Evolutionary conservation across 2,329 filamentous ascomycete genomes (phyloP).

Genomic region (Penicillium italicum): DNA sequence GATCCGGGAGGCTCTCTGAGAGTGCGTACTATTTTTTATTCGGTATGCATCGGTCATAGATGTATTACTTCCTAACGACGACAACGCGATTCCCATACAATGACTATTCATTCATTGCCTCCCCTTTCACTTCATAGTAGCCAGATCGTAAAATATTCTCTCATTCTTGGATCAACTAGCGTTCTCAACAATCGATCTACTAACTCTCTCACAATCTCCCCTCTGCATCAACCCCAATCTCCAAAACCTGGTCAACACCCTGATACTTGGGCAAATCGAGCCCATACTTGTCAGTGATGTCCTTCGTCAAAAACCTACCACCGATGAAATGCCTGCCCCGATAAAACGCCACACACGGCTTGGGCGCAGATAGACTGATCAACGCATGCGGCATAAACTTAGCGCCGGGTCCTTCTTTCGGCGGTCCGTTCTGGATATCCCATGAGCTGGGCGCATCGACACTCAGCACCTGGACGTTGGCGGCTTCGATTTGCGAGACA

Average conservation of each 20-base stretch:
- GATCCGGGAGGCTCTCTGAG: conserved; percentile 46
- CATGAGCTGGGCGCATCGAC: conserved; percentile 93
- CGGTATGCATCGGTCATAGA: conserved; percentile 24
- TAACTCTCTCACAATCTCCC: conserved; percentile 30
- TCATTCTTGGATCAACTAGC: background rate
- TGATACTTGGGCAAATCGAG: conserved; percentile 79
- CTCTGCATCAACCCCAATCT: conserved; percentile 53
- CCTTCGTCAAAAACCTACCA: conserved; percentile 77
- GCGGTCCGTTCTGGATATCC: conserved; percentile 86
- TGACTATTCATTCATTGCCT: background rate
- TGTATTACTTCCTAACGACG: conserved; percentile 14
- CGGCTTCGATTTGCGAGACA: conserved; percentile 71
- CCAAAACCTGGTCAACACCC: conserved; percentile 84
- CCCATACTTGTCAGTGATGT: conserved; percentile 78
- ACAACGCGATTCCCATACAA: conserved; percentile 12
- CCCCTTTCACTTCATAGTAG: background rate
- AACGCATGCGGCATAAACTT: conserved; percentile 76
- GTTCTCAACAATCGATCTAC: background rate
- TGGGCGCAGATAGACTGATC: conserved; percentile 88
- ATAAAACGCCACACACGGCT: conserved; percentile 82
- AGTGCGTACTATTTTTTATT: conserved; percentile 9
- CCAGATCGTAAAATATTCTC: background rate
- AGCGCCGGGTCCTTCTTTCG: conserved; percentile 69
- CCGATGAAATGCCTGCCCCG: conserved; percentile 87
- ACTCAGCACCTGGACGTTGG: conserved; percentile 72